Conservation (phyloP, 768 basidiomycete genomes). For the Inosperma sp. region DNA sequence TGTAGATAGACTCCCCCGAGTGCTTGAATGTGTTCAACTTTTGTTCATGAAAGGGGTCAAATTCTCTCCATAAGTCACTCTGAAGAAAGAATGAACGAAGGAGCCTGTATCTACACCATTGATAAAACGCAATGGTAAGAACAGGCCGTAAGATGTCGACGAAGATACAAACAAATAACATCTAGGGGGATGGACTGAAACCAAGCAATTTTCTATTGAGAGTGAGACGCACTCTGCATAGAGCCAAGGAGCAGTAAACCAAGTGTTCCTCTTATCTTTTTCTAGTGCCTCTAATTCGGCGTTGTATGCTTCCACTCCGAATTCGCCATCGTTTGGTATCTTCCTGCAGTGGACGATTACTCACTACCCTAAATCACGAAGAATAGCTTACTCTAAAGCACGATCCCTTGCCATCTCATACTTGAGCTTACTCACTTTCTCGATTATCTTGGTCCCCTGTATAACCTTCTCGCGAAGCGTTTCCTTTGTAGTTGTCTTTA, state of each 20-base stretch:
- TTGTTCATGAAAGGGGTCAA: slow-evolving; percentile 79
- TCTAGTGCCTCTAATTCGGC: slow-evolving; percentile 53
- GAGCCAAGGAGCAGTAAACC: slow-evolving; percentile 96
- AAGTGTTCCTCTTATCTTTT: slow-evolving; percentile 52
- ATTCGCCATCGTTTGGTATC: slow-evolving; percentile 72
- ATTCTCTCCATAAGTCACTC: slow-evolving; percentile 64
- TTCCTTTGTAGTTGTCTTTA: slow-evolving; percentile 15
- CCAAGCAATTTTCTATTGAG: neutral
- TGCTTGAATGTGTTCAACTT: slow-evolving; percentile 81
- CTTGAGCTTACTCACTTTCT: slow-evolving; percentile 70
- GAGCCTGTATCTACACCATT: slow-evolving; percentile 78
- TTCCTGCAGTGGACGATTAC: slow-evolving; percentile 36
- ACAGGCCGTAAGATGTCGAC: neutral
- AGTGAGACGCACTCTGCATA: slow-evolving; percentile 72
- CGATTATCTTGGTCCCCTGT: slow-evolving; percentile 80
- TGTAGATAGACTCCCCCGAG: slow-evolving; percentile 70
- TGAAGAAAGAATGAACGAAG: slow-evolving; percentile 67
- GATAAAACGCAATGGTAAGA: slow-evolving; percentile 1
- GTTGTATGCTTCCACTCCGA: slow-evolving; percentile 74
- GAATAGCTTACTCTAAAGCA: slow-evolving; percentile 50
- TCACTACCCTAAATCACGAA: neutral
- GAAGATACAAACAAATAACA: slow-evolving; percentile 57
- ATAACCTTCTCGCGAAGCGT: slow-evolving; percentile 41
- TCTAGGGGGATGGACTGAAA: slow-evolving; percentile 30
- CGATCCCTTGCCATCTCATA: slow-evolving; percentile 84